These are phyloP conservation scores for Russula emetica DNA, from an alignment of 768 basidiomycete species.

Conservation along the genomic window DNA sequence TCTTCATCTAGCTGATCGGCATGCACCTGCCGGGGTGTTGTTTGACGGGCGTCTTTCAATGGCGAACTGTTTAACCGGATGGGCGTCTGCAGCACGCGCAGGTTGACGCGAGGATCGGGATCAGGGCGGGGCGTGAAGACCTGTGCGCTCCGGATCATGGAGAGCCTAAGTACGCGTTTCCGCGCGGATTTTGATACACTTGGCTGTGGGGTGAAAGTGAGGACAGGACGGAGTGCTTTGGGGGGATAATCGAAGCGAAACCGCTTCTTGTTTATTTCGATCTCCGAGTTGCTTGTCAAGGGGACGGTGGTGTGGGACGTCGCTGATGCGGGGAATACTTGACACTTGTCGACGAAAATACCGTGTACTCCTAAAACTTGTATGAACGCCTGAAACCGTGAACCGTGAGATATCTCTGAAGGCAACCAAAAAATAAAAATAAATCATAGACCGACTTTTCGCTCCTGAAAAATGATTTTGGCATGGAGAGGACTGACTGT, in stretches of 20 bases:
- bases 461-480: conserved; percentile 61
- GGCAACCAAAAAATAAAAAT: background rate
- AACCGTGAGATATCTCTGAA: background rate
- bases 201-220: conserved; percentile 37
- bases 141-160: conserved; percentile 71
- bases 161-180: conserved; percentile 53
- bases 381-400: conserved; percentile 54
- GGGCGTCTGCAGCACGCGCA: conserved; percentile 59
- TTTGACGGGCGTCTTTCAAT: conserved; percentile 24
- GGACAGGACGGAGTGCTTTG: conserved; percentile 56
- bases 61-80: conserved; percentile 33
- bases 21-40: conserved; percentile 24
- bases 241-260: conserved; percentile 75
- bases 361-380: conserved; percentile 57
- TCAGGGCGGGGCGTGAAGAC: conserved; percentile 67
- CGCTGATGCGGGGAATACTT: conserved; percentile 47
- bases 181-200: conserved; percentile 29
- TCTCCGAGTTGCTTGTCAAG: conserved; percentile 57
- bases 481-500: conserved; percentile 61
- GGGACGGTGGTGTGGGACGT: conserved; percentile 49
- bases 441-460: conserved; percentile 44
- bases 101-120: conserved; percentile 55
- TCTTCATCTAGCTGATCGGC: conserved; percentile 43
- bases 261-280: conserved; percentile 64
- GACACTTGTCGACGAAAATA: conserved; percentile 56